phyloP scores from a whole-genome alignment of 129 eudicot genomes.

The Centrapalus pauciflorus region DNA sequence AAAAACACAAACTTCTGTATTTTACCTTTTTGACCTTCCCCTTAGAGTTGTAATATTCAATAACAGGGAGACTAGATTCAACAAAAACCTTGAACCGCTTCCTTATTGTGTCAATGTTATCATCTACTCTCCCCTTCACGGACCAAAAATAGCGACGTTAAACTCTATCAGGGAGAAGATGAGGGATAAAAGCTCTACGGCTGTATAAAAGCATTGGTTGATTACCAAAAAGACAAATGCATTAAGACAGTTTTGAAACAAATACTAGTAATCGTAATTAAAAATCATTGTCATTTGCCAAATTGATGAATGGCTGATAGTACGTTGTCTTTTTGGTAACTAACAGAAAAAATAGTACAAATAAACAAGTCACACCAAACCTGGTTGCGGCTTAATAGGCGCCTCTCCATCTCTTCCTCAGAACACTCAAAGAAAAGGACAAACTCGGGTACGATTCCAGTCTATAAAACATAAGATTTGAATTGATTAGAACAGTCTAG shows the following conservation, averaged over 20 bases:
- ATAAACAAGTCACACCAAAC: constrained; percentile 30
- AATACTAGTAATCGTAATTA: background rate
- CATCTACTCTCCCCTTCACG: constrained; percentile 91
- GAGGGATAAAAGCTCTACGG: too few species aligned
- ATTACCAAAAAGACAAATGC: too few species aligned
- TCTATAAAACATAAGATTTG: constrained; percentile 35
- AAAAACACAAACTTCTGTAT: background rate
- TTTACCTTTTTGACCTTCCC: constrained; percentile 94
- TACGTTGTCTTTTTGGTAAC: background rate
- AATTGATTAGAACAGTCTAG: background rate
- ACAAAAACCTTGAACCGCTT: constrained; percentile 83
- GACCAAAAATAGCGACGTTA: constrained; percentile 7
- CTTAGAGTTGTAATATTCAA: constrained; percentile 62
- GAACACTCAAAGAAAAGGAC: constrained; percentile 90
- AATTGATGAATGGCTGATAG: background rate
- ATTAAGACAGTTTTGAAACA: background rate
- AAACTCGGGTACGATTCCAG: constrained; percentile 84
- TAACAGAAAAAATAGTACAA: background rate
- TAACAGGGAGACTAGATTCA: constrained; percentile 90
- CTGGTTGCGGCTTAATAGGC: constrained; percentile 87
- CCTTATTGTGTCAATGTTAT: constrained; percentile 84
- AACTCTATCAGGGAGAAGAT: background rate
- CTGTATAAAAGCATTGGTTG: too few species aligned
- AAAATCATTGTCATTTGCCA: background rate
- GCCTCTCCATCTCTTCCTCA: constrained; percentile 95